Percentiles rank a stretch among this genome's conserved stretches.
Evolutionary conservation across 2,329 filamentous ascomycete genomes (phyloP).

Genomic region (Didymellaceae sp.): DNA sequence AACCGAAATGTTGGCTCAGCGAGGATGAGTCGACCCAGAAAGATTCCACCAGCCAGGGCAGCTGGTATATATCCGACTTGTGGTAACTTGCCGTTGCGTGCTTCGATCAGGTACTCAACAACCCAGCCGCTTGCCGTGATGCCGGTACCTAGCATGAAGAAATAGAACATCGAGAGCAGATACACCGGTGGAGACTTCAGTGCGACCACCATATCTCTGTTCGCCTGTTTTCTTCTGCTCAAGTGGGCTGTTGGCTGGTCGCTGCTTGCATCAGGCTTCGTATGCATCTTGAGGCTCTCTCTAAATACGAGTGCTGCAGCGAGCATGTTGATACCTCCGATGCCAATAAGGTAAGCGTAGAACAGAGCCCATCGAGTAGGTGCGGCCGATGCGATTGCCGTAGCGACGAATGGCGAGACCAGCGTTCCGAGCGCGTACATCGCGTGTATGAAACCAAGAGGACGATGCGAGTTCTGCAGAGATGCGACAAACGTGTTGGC

Average conservation of each 20-base stretch:
- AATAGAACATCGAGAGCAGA: conserved; percentile 58
- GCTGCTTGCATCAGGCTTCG: not conserved
- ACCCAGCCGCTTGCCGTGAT: conserved; percentile 61
- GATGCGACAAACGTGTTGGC: conserved; percentile 67
- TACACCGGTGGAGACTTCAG: conserved; percentile 59
- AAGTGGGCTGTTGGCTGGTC: not conserved
- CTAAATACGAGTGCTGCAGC: not conserved
- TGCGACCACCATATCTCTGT: conserved; percentile 33
- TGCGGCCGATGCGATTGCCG: conserved; percentile 45
- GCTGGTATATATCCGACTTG: conserved; percentile 68
- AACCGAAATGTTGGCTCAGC: conserved; percentile 66
- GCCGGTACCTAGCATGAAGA: conserved; percentile 57
- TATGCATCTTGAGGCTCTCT: not conserved
- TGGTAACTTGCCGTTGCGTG: conserved; percentile 63
- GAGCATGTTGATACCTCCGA: not conserved
- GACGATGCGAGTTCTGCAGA: conserved; percentile 61
- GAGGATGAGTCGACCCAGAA: conserved; percentile 64
- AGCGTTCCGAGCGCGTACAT: conserved; percentile 66
- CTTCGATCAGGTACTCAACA: conserved; percentile 67
- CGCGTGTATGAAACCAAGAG: conserved; percentile 69
- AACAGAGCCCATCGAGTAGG: conserved; percentile 61
- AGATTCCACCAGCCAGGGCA: conserved; percentile 64
- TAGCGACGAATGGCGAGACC: conserved; percentile 59
- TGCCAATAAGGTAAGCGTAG: conserved; percentile 3
- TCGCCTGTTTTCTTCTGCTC: not conserved